Conservation (phyloP, 176 grass and related monocot genomes). For the Ampelocalamus luodianensis region DNA sequence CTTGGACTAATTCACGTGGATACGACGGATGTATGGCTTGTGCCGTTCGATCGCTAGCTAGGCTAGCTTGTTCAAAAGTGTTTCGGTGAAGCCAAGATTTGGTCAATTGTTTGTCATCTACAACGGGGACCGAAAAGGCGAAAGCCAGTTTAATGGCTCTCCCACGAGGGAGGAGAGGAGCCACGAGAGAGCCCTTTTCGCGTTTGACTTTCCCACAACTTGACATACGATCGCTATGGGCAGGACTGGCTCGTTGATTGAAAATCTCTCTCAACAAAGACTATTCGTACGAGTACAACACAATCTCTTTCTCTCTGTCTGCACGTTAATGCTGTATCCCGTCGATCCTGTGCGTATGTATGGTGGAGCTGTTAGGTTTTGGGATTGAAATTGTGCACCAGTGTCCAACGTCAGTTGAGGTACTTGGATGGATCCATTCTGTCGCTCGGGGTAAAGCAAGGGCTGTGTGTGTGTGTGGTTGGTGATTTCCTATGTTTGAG, state of each 20-base stretch:
- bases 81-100: slow-evolving; percentile 38
- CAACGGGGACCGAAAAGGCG: neutral
- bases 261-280: neutral
- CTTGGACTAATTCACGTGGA: neutral
- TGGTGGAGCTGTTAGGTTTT: neutral
- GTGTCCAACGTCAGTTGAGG: neutral
- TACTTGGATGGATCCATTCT: neutral
- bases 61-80: slow-evolving; percentile 33
- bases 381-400: neutral
- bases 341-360: neutral
- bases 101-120: slow-evolving; percentile 45
- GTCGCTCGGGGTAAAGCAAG: neutral
- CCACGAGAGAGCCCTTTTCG: neutral
- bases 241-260: neutral
- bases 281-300: neutral
- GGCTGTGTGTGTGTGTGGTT: neutral
- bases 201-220: neutral
- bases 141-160: neutral
- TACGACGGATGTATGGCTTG: neutral
- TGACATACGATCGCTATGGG: neutral
- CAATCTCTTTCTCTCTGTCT: neutral
- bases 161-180: no score
- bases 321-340: neutral
- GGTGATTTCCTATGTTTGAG: neutral
- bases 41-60: neutral